Conservation (phyloP, 495 filamentous ascomycete species). For the Talaromyces borbonicus region DNA sequence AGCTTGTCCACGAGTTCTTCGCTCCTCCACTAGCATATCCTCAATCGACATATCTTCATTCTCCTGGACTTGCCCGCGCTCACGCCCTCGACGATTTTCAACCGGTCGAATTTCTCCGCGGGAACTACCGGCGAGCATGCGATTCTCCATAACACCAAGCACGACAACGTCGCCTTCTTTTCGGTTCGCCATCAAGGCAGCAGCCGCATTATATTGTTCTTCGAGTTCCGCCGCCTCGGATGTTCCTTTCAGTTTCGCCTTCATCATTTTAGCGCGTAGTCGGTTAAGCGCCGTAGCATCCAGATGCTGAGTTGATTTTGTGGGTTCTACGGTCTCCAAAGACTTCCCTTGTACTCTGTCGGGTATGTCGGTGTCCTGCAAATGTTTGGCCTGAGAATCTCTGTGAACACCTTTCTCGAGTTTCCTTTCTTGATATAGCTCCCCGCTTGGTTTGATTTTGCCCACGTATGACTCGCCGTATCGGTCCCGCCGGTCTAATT, state of each 20-base stretch:
- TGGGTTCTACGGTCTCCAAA: slow-evolving; percentile 31
- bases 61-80: slow-evolving; percentile 70
- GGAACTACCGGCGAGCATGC: slow-evolving; percentile 68
- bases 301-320: slow-evolving; percentile 37
- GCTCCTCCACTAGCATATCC: slow-evolving; percentile 92
- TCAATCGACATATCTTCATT: slow-evolving; percentile 95
- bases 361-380: slow-evolving; percentile 17
- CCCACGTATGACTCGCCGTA: slow-evolving; percentile 83
- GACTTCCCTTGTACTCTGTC: slow-evolving; percentile 36
- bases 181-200: slow-evolving; percentile 46
- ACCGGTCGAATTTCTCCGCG: slow-evolving; percentile 65
- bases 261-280: slow-evolving; percentile 87
- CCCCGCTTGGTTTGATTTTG: slow-evolving; percentile 81
- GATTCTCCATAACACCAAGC: slow-evolving; percentile 78
- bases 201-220: slow-evolving; percentile 68
- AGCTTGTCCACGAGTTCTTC: slow-evolving; percentile 64
- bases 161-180: slow-evolving; percentile 61
- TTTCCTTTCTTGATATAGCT: slow-evolving; percentile 71
- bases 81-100: slow-evolving; percentile 65
- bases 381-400: slow-evolving; percentile 8
- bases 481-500: slow-evolving; percentile 70
- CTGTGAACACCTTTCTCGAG: slow-evolving; percentile 37
- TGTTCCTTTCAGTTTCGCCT: slow-evolving; percentile 71
- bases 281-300: slow-evolving; percentile 77
- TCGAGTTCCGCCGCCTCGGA: slow-evolving; percentile 72